Evolutionary conservation across 140 eudicot species (phyloP), one percentile per base, ranked within the genome.

Genomic region (Bidens hawaiensis): DNA sequence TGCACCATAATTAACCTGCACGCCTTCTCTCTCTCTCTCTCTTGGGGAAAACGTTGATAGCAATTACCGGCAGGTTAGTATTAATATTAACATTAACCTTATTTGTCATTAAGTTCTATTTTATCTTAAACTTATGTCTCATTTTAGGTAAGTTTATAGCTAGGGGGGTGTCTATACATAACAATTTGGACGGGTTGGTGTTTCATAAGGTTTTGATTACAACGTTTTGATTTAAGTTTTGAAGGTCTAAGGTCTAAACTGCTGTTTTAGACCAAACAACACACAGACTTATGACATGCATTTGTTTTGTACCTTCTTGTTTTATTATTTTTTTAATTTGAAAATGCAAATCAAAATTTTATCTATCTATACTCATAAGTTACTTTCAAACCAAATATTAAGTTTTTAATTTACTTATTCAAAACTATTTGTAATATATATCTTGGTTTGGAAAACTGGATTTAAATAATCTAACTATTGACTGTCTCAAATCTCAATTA

Each of bases 1-100:
- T 61, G 53, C 69, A 52, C n/a, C n/a, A 7, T 40, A 40, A n/a
- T n/a, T n/a, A n/a, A 54, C 38, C 19, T 52, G 38, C 60, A 52
- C 30, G 34, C 21, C 21, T 36, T n/a, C n/a, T n/a, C n/a, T 1
- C 16, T n/a, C 43, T 28, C 11, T 26, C n/a, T n/a, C 68, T 45
- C 28, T 6, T 43, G 3, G 7, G 1, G 31, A n/a, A 3, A 33
- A 13, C 28, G 33, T 66, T 22, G 54, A 25, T 18, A 40, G 19
- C 57, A 28, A 27, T 41, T 18, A 55, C 23, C 34, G 46, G 25
- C 51, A 36, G 54, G 63, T 40, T 52, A 52, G 41, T 41, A 41
- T 17, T 40, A n/a, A n/a, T n/a, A n/a, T n/a, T n/a, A n/a, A n/a
- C n/a, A n/a, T n/a, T n/a, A n/a, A n/a, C n/a, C n/a, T n/a, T n/a